These are phyloP conservation scores for Paramecium octaurelia DNA, from an alignment of 73 alveolate genomes.

Conservation along the genomic window DNA sequence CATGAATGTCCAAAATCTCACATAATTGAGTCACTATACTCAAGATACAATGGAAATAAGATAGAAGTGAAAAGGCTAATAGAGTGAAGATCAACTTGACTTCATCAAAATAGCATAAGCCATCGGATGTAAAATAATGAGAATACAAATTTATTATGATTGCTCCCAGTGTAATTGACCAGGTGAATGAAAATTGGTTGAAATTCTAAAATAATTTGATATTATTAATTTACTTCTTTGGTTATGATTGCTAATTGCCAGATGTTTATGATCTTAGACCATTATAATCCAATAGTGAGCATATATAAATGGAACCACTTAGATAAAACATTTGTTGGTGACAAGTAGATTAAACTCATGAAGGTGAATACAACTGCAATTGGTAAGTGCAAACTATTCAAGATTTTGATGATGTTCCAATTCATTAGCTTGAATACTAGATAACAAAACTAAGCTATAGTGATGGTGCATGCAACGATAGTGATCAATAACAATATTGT, in stretches of 20 bases:
- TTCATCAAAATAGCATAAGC: background rate
- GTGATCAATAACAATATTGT: background rate
- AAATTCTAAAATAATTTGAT: background rate
- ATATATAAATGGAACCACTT: background rate
- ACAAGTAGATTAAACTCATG: background rate
- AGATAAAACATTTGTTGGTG: background rate
- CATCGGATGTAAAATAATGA: background rate
- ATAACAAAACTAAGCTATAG: background rate
- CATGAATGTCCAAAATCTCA: background rate
- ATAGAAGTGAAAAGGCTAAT: background rate
- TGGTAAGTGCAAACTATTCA: background rate
- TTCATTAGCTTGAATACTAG: background rate
- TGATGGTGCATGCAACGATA: background rate
- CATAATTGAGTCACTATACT: background rate
- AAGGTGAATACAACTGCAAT: background rate
- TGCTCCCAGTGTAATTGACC: background rate
- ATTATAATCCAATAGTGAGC: background rate
- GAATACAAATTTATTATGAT: background rate
- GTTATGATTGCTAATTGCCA: background rate
- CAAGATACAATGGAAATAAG: background rate
- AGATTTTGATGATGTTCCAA: background rate
- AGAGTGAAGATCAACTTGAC: background rate
- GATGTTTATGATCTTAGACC: conserved; percentile 16
- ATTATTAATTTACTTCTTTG: background rate
- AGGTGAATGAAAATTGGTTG: background rate